These are phyloP conservation scores for Scleroderma bovista DNA, from an alignment of 768 basidiomycete genomes.

Conservation along the genomic window DNA sequence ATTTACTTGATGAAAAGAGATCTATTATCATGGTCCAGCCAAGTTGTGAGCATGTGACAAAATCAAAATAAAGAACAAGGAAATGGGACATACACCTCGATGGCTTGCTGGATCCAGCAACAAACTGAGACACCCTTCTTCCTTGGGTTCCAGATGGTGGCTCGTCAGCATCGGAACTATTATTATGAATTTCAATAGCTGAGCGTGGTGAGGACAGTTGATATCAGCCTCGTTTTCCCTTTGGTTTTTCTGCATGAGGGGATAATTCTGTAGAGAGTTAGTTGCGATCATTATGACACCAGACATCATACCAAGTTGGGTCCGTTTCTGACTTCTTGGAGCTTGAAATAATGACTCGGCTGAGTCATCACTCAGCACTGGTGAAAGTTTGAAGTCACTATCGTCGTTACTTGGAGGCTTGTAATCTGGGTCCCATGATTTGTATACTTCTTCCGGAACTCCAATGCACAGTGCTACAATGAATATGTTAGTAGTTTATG, in stretches of 20 bases:
- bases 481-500: neutral
- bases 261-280: neutral
- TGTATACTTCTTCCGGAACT: neutral
- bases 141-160: no score
- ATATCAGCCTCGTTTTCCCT: neutral
- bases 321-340: neutral
- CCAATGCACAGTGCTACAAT: neutral
- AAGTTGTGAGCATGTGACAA: no score
- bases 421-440: conserved; percentile 4
- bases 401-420: no score
- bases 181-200: neutral
- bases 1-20: neutral
- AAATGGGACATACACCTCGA: no score
- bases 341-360: neutral
- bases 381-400: no score
- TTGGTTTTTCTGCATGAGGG: neutral
- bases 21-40: neutral
- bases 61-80: no score
- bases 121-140: no score
- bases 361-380: no score
- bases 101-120: no score
- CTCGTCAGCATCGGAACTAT: neutral
- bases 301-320: neutral
- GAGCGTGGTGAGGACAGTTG: neutral
- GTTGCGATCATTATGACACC: no score